phyloP scores from a whole-genome alignment of 495 filamentous ascomycete species.

The Gamarada debralockiae region DNA sequence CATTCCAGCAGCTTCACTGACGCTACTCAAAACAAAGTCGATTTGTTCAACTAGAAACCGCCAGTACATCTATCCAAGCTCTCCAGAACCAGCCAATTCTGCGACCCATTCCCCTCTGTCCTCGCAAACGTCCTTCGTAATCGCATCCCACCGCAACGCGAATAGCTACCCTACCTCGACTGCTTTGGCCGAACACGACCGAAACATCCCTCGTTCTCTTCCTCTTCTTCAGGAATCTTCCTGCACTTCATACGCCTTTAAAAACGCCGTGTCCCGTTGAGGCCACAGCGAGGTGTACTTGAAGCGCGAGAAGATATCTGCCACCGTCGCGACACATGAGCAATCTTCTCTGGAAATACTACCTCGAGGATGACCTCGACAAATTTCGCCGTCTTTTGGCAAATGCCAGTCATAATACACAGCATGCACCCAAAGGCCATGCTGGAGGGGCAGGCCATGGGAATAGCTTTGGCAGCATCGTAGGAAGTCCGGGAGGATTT shows the following conservation, averaged over 20 bases:
- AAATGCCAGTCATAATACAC: constrained; percentile 51
- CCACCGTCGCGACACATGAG: constrained; percentile 73
- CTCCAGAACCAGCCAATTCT: too few species aligned
- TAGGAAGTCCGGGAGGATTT: constrained; percentile 23
- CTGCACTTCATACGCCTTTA: constrained; percentile 46
- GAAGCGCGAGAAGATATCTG: constrained; percentile 55
- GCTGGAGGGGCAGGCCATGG: constrained; percentile 23
- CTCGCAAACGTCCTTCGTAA: too few species aligned
- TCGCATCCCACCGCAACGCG: too few species aligned
- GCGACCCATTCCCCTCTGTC: too few species aligned
- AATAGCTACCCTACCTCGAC: too few species aligned
- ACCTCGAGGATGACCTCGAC: constrained; percentile 93
- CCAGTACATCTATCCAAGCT: too few species aligned
- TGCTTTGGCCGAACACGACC: constrained; percentile 5
- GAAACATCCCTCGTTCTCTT: neutral
- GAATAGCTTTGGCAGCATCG: constrained; percentile 17
- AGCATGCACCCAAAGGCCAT: constrained; percentile 38
- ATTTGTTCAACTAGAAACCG: too few species aligned
- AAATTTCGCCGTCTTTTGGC: constrained; percentile 80
- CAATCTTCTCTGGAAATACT: constrained; percentile 91
- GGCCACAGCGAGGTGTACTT: constrained; percentile 78
- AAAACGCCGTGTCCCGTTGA: constrained; percentile 78
- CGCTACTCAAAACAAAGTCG: too few species aligned
- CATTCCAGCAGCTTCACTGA: too few species aligned
- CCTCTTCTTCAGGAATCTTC: constrained; percentile 19